phyloP scores from a whole-genome alignment of 768 basidiomycete genomes.

The Tephrocybe sp. region DNA sequence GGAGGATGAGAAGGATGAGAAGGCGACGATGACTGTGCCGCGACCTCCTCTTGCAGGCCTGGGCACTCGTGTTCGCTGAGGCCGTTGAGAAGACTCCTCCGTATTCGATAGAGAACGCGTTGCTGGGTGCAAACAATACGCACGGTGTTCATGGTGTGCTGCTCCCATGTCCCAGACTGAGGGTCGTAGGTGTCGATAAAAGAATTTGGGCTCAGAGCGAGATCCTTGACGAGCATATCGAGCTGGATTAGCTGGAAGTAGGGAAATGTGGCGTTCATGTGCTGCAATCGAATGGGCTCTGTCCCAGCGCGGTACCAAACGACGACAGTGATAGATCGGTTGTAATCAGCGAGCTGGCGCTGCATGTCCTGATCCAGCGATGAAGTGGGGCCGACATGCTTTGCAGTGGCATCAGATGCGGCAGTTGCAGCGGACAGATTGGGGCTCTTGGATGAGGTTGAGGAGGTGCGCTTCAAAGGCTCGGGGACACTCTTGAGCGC shows the following conservation, averaged over 20 bases:
- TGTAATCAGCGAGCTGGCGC: slow-evolving; percentile 42
- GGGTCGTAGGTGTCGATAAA: slow-evolving; percentile 65
- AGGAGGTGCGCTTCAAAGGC: slow-evolving; percentile 5
- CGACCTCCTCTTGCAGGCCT: slow-evolving; percentile 55
- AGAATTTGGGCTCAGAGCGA: slow-evolving; percentile 49
- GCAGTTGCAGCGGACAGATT: neutral
- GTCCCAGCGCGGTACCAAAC: slow-evolving; percentile 69
- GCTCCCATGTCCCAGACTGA: slow-evolving; percentile 61
- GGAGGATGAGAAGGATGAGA: no score
- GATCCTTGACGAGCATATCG: slow-evolving; percentile 49
- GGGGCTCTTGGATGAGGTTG: slow-evolving; percentile 7
- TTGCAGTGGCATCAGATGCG: neutral
- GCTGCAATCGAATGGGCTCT: slow-evolving; percentile 58
- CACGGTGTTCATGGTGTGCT: slow-evolving; percentile 60
- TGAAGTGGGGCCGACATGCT: neutral
- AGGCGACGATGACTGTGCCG: slow-evolving; percentile 33
- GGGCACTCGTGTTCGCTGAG: slow-evolving; percentile 57
- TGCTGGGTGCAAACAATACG: slow-evolving; percentile 60
- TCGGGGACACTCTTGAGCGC: slow-evolving; percentile 12
- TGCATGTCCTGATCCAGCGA: slow-evolving; percentile 33
- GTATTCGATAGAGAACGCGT: slow-evolving; percentile 58
- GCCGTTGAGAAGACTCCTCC: slow-evolving; percentile 59
- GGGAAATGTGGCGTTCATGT: slow-evolving; percentile 62
- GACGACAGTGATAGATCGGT: slow-evolving; percentile 61
- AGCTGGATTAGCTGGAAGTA: slow-evolving; percentile 60